Conservation (phyloP, 2,329 filamentous ascomycete species). For the Diplodia mutila region DNA sequence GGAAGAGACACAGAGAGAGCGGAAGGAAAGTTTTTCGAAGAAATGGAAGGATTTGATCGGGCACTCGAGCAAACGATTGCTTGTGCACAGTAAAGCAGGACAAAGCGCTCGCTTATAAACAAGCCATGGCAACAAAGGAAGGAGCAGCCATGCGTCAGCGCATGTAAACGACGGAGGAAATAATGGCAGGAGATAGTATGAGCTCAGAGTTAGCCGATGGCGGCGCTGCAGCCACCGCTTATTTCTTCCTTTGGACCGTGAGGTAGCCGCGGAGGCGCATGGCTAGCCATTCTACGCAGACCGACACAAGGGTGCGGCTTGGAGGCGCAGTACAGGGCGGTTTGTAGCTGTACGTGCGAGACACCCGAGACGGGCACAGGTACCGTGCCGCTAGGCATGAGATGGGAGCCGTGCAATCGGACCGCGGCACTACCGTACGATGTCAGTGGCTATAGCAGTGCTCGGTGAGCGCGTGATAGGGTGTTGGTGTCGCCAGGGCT, state of each 20-base stretch:
- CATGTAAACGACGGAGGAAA: conserved; percentile 4
- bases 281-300: conserved; percentile 8
- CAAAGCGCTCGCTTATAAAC: conserved; percentile 16
- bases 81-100: not conserved
- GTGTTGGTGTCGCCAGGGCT: not conserved
- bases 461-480: not conserved
- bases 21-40: not conserved
- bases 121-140: conserved; percentile 10
- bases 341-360: conserved; percentile 6
- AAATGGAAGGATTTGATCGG: no score
- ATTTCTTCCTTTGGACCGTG: not conserved
- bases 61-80: not conserved
- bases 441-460: not conserved
- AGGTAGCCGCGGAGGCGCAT: not conserved
- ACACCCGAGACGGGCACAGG: not conserved
- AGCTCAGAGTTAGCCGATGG: not conserved
- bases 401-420: not conserved
- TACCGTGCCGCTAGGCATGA: conserved; percentile 11
- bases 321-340: conserved; percentile 6
- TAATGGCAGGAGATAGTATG: not conserved
- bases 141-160: conserved; percentile 6
- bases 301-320: conserved; percentile 8
- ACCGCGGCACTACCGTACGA: conserved; percentile 8
- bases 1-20: not conserved
- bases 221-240: conserved; percentile 2